Conservation (phyloP, 495 filamentous ascomycete genomes). For the Xylaria telfairii region DNA sequence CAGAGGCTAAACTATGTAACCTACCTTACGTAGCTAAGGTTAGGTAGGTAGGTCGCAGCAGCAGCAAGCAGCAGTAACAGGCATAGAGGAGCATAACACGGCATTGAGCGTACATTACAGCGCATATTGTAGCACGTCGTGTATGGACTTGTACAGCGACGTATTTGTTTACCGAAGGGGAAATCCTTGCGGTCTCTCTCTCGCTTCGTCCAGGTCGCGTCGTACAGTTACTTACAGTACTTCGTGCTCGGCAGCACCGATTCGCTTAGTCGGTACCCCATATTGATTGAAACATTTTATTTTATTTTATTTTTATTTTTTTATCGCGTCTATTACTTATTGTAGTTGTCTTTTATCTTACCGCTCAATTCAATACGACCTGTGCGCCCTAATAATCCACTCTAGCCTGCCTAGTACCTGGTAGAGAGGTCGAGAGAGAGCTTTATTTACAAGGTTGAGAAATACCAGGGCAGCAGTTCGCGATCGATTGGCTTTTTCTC, state of each 20-base stretch:
- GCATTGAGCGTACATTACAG: not conserved
- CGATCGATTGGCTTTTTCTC: not conserved
- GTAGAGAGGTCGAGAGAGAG: too few species aligned
- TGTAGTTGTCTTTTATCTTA: not conserved
- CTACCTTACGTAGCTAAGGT: not conserved
- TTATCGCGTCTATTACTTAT: not conserved
- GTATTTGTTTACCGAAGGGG: slow-evolving; percentile 16
- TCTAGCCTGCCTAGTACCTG: not conserved
- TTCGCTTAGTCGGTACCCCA: slow-evolving; percentile 9
- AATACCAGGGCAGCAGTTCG: not conserved
- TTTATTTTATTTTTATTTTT: not conserved
- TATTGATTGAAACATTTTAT: slow-evolving; percentile 13
- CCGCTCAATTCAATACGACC: slow-evolving; percentile 4
- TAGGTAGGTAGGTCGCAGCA: too few species aligned
- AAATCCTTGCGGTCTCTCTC: slow-evolving; percentile 11
- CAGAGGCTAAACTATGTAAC: too few species aligned
- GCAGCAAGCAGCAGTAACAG: not conserved
- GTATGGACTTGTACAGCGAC: too few species aligned
- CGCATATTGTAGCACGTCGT: not conserved
- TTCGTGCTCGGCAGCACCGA: slow-evolving; percentile 25
- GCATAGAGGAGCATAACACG: not conserved
- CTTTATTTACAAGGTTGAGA: not conserved
- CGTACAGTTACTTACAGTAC: not conserved
- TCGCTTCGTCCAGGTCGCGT: slow-evolving; percentile 14
- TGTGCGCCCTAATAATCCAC: not conserved